Evolutionary conservation across 441 rosid genomes (phyloP).

Genomic region (Breynia disticha): DNA sequence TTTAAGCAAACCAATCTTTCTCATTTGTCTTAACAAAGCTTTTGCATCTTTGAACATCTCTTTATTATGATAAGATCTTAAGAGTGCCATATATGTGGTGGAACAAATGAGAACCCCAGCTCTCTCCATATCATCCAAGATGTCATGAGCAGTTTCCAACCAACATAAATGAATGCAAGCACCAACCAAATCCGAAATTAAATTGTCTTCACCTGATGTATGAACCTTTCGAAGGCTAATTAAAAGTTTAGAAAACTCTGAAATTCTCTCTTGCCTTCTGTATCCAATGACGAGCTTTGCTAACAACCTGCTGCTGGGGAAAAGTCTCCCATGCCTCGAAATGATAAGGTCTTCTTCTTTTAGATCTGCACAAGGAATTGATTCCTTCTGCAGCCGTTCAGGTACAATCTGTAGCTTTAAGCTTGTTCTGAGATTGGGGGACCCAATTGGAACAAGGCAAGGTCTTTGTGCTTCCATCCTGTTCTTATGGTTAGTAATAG

Average conservation of each 20-base stretch:
- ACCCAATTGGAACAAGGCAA: constrained; percentile 54
- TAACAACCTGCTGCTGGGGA: constrained; percentile 37
- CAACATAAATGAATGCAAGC: constrained; percentile 55
- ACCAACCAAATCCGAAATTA: constrained; percentile 33
- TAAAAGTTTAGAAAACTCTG: constrained; percentile 47
- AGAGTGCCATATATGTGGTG: constrained; percentile 31
- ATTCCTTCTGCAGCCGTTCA: constrained; percentile 39
- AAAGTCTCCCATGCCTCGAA: constrained; percentile 40
- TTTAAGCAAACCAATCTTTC: constrained; percentile 34
- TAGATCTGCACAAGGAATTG: constrained; percentile 22
- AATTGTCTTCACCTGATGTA: constrained; percentile 13
- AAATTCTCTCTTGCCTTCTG: constrained; percentile 38
- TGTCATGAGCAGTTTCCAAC: constrained; percentile 77
- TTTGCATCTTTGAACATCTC: constrained; percentile 52
- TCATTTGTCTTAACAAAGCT: constrained; percentile 41
- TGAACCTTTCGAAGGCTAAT: constrained; percentile 25
- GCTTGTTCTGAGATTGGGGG: constrained; percentile 47
- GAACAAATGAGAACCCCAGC: constrained; percentile 33
- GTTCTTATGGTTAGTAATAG: constrained; percentile 17
- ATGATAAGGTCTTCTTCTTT: constrained; percentile 30
- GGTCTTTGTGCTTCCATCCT: constrained; percentile 23
- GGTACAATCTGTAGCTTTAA: constrained; percentile 49
- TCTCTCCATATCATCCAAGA: constrained; percentile 63
- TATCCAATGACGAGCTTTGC: constrained; percentile 54
- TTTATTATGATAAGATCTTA: constrained; percentile 39